Conservation (phyloP, 345 rosid species). For the Tarenaya hassleriana region DNA sequence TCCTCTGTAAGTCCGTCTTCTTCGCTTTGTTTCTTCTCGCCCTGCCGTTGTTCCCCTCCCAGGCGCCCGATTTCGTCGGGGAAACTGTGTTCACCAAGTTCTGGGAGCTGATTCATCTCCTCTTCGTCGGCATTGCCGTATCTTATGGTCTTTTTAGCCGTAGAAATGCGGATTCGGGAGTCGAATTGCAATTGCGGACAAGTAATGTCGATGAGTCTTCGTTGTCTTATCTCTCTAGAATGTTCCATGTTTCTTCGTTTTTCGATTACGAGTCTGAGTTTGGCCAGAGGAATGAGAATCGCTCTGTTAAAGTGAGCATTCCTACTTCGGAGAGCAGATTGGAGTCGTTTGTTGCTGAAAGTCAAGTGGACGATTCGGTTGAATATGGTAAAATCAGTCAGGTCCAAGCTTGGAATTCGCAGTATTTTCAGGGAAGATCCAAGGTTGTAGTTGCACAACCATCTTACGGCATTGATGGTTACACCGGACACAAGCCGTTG, state of each 20-base stretch:
- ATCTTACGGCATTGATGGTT: constrained; percentile 34
- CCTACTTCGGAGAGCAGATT: too few species aligned
- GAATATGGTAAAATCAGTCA: constrained; percentile 28
- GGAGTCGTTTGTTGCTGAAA: constrained; percentile 26
- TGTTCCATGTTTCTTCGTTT: constrained; percentile 45
- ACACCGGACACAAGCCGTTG: constrained; percentile 37
- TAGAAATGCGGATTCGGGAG: constrained; percentile 36
- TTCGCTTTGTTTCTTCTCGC: constrained; percentile 51
- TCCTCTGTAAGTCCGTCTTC: constrained; percentile 49
- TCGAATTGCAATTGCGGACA: constrained; percentile 21
- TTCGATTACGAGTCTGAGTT: constrained; percentile 54
- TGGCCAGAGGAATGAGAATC: constrained; percentile 28
- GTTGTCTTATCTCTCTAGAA: constrained; percentile 40
- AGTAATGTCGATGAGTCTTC: constrained; percentile 35
- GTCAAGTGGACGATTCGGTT: constrained; percentile 19
- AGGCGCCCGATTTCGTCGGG: constrained; percentile 61
- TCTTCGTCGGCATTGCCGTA: constrained; percentile 75
- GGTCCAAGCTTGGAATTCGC: constrained; percentile 57
- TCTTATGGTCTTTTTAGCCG: constrained; percentile 81
- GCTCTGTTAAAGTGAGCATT: constrained; percentile 3
- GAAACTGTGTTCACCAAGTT: constrained; percentile 46
- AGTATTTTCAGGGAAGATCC: constrained; percentile 49
- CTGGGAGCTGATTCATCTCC: constrained; percentile 69
- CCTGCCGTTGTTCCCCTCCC: constrained; percentile 70
- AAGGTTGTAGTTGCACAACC: constrained; percentile 49